Base-by-base conservation (phyloP, 441 rosid genomes). In the Eutrema salsugineum region DNA sequence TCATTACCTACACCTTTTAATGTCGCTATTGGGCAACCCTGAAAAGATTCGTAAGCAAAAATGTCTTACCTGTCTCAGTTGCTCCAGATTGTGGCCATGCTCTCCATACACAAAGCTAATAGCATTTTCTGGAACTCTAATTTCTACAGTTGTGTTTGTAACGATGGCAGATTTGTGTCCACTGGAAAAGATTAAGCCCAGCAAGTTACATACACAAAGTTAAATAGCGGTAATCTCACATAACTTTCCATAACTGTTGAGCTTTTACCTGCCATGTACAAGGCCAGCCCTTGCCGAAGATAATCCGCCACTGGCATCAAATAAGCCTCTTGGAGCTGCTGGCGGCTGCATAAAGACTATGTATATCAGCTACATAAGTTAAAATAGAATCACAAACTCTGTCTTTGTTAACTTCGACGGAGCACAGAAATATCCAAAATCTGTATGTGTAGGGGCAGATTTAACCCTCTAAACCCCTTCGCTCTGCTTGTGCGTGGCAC, bases 61-160 rank as follows among this genome's bases (percentile, higher is more conserved):
- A 19, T 16, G 63, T 7, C 33, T 63, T 84, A 92, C 99, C 98
- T 92, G 96, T 89, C 89, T 85, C 77, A 94, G 79, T 54, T 87
- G 88, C 73, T 82, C 69, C 70, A 92, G 86, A 84, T 88, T 94
- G 80, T 81, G 67, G 57, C 93, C 94, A 30, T 87, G 82, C 76
- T 89, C 91, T 64, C 97, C 99, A 79, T 84, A 89, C 50, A 94
- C 97, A 78, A 85, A 83, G 63, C 82, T 86, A 71, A 94, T 81
- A 64, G 90, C 86, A 68, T 75, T 67, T 49, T 86, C 94, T 54
- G 98, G 97, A 60, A 94, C 84, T 65, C 80, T 70, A 48, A 92
- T 90, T 84, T 94, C 98, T 2, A 94, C 85, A 5, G 94, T 87
- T 62, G 97, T 85, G 77, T 90, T 92, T 57, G 97, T 92, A 68